A percentile compares a stretch with the other conserved stretches of the same genome.
Evolutionary conservation across 306 rosid genomes (phyloP).

Genomic region (Ziziphus jujuba): DNA sequence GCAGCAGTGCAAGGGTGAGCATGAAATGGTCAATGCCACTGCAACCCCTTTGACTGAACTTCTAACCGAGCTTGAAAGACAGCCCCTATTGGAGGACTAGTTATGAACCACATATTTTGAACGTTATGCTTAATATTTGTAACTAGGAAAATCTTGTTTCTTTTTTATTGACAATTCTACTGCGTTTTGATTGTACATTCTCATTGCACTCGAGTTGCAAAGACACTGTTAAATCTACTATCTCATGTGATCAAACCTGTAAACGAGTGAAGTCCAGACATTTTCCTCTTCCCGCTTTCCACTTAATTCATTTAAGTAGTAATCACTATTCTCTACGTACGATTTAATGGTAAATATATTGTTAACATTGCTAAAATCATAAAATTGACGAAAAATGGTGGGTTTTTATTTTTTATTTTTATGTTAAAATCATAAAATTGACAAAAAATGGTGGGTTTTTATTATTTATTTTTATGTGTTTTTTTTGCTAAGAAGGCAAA

Average conservation of each 20-base stretch:
- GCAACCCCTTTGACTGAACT: slow-evolving; percentile 42
- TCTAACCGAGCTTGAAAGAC: slow-evolving; percentile 46
- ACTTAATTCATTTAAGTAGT: not conserved
- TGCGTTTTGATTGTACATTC: no score
- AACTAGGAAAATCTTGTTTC: slow-evolving; percentile 36
- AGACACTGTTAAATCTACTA: not conserved
- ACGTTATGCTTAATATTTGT: slow-evolving; percentile 20
- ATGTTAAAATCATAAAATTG: no score
- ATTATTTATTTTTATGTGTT: no score
- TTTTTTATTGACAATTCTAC: no score
- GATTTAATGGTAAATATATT: not conserved
- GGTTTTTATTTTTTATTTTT: no score
- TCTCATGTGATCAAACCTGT: slow-evolving; percentile 8
- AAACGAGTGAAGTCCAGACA: no score
- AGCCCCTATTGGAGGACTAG: slow-evolving; percentile 52
- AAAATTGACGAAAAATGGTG: no score
- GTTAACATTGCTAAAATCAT: no score
- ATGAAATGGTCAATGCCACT: slow-evolving; percentile 33
- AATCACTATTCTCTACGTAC: not conserved
- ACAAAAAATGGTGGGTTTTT: no score
- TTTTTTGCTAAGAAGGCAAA: no score
- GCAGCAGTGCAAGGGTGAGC: slow-evolving; percentile 46
- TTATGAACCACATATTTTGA: slow-evolving; percentile 5
- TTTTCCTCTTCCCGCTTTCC: no score
- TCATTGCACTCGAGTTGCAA: slow-evolving; percentile 1